These are phyloP conservation scores for Sporothrix variecibatus DNA, from an alignment of 2,329 filamentous ascomycete species.

Conservation along the genomic window DNA sequence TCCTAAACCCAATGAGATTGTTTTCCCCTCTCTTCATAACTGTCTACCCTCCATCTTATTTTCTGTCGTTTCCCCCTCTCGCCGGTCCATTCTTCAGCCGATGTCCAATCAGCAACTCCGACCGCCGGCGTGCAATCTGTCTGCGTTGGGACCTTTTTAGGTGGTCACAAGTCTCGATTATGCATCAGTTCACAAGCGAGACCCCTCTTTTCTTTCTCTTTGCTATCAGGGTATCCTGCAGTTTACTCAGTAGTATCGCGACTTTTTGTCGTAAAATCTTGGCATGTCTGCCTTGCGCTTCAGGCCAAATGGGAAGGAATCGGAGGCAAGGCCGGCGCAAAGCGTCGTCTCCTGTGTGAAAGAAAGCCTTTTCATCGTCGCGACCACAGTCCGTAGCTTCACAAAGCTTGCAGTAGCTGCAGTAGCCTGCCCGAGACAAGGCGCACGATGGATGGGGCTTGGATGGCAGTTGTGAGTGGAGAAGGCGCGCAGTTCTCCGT, in stretches of 20 bases:
- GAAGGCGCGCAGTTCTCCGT: not conserved
- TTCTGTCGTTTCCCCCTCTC: not conserved
- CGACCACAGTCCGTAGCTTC: no score
- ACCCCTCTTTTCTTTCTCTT: not conserved
- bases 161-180: not conserved
- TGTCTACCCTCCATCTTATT: not conserved
- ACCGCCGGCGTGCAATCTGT: not conserved
- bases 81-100: not conserved
- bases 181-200: not conserved
- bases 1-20: not conserved
- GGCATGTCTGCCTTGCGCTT: slow-evolving; percentile 13
- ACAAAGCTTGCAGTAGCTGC: no score
- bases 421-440: not conserved
- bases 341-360: no score
- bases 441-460: no score
- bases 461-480: not conserved
- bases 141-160: not conserved
- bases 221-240: no score
- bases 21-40: not conserved
- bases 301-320: not conserved
- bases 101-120: not conserved
- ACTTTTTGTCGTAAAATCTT: not conserved
- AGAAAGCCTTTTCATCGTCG: not conserved
- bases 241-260: no score
- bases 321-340: not conserved